Base-by-base conservation (phyloP, 106 monocot genomes). In the Agapanthus africanus region DNA sequence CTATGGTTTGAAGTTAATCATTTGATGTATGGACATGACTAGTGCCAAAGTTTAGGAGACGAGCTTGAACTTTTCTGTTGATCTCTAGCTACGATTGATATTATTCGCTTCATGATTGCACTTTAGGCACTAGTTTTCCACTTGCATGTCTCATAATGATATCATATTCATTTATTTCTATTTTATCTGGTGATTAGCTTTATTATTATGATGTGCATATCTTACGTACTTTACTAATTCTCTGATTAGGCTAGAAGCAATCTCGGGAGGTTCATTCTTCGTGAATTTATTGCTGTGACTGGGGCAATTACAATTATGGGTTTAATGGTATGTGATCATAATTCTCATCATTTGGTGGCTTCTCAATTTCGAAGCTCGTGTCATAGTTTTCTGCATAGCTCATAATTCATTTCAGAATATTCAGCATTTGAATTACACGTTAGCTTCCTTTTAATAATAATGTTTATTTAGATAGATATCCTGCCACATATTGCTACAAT, bases 301-400 rank as follows among this genome's bases (percentile, higher is more conserved):
- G 95, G 95, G 27, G 91, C 95, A 22, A 32, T 91, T 22, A 97
- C 95, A 60, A 97, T 97, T 73, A 76, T 76, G 62, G 88, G 91
- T 69, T 91, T 97, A 63, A 97, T 97, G 91, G 91, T 97, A 81
- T 70, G 76, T 27, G 23, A 51, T 26, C 16, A 10, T 23, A 14
- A 40, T 33, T 32, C 5, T 36, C 61, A 19, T 35, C 35, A 19
- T n/a, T n/a, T n/a, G n/a, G 11, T 61, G 18, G 34, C 36, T 61
- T 35, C 33, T 61, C 56, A 57, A 57, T 11, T 31, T 13, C 13
- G 36, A 61, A 16, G 6, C 25, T 52, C 19, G 56, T 61, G 8
- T 36, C 33, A 36, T 35, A 25, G 11, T 56, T 28, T 56, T n/a
- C 25, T 56, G 28, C 28, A 35, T n/a, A 61, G 7, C n/a, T n/a